phyloP scores from a whole-genome alignment of 2,329 filamentous ascomycete species.

The Colletotrichum incanum region DNA sequence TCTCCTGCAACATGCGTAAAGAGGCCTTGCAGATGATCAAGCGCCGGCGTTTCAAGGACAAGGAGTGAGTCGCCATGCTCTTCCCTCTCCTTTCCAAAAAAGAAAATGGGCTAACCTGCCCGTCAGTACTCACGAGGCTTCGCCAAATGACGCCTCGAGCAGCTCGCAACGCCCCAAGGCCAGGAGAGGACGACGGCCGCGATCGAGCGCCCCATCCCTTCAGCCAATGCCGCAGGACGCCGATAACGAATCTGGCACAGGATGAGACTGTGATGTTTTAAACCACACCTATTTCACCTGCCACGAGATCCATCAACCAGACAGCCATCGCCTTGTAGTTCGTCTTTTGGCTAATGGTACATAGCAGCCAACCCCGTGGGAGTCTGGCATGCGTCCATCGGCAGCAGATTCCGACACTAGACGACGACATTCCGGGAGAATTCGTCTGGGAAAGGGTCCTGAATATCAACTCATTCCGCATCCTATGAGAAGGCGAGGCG shows the following conservation, averaged over 20 bases:
- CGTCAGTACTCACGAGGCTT: slow-evolving; percentile 22
- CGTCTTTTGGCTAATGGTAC: neutral
- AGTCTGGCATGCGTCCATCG: neutral
- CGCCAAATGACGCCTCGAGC: slow-evolving; percentile 20
- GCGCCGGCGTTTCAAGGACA: slow-evolving; percentile 39
- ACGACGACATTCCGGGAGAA: neutral
- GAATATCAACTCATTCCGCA: neutral
- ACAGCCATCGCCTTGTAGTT: too few relatives aligned
- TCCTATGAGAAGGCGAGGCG: neutral
- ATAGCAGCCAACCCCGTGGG: neutral
- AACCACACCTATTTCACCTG: neutral
- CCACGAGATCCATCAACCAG: too few relatives aligned
- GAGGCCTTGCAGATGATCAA: slow-evolving; percentile 42
- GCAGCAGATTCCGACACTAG: neutral
- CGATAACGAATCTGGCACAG: slow-evolving; percentile 16
- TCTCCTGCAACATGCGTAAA: slow-evolving; percentile 40
- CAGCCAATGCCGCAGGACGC: slow-evolving; percentile 14
- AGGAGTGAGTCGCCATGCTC: slow-evolving; percentile 21
- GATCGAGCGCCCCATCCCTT: slow-evolving; percentile 19
- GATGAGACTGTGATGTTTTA: slow-evolving; percentile 6
- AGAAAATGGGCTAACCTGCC: neutral
- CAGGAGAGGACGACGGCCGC: slow-evolving; percentile 34
- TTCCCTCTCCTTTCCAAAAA: too few relatives aligned
- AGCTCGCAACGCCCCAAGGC: slow-evolving; percentile 22
- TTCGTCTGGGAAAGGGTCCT: neutral